Evolutionary conservation across 116 monocot species (phyloP), one percentile per base, ranked within the genome.

Genomic region (Zostera marina): DNA sequence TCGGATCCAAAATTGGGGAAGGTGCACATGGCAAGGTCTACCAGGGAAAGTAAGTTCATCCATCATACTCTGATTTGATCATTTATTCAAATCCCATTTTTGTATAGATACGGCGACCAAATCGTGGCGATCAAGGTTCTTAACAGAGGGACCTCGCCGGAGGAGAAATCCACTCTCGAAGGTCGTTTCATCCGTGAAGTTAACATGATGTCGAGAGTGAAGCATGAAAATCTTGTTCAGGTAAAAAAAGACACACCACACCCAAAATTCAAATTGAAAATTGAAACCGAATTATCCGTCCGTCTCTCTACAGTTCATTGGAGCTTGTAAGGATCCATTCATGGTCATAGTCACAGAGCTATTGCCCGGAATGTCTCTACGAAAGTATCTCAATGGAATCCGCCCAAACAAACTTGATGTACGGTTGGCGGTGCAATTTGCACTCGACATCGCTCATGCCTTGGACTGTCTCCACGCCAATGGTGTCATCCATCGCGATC

Each of bases 391-490:
- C 53, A 76, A 17, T 51, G 78, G 68, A 22, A 76, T 85, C 62
- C 76, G 49, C 9, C 94, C 94, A 24, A 73, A 70, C 42, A 68
- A 70, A 60, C 68, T 88, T 21, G 89, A 96, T 47, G 59, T 80
- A 45, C 65, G 53, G 56, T 59, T 66, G 49, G 79, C 76, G 65
- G 68, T 76, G 42, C 73, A 67, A 52, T 96, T 72, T 75, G 84
- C 94, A 60, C 73, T 88, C 53, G 82, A 96, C 58, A 88, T 96
- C 72, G 88, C 94, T 54, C 72, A 68, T 56, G 94, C 94, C 22
- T 85, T 96, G 94, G 82, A 96, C 12, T 96, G 85, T 43, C 65
- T 96, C 40, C 94, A 96, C 74, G 94, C 84, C n/a, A 88, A 88
- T 78, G 89, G 94, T 46, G 88, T 96, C 22, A 96, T 96, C 56